phyloP scores from a whole-genome alignment of 371 early-diverging fungal species.

The Mortierella sp. region DNA sequence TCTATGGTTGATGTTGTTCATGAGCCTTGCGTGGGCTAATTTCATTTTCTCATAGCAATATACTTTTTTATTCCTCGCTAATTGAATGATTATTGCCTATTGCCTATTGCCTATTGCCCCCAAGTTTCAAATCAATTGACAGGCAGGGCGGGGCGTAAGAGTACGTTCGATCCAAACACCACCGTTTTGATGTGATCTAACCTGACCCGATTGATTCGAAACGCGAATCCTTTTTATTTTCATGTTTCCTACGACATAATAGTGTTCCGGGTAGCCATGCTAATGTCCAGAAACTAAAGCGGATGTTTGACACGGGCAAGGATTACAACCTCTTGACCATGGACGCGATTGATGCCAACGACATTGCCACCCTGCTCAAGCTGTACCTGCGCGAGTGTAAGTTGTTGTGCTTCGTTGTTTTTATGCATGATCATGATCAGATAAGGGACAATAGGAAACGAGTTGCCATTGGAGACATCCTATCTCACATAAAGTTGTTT shows the following conservation, averaged over 20 bases:
- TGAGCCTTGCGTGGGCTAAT: not conserved
- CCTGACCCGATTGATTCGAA: not conserved
- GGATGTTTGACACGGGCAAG: conserved; percentile 51
- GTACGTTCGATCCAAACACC: not conserved
- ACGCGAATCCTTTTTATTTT: not conserved
- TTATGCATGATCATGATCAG: not conserved
- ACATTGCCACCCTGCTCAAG: conserved; percentile 56
- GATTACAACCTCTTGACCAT: conserved; percentile 45
- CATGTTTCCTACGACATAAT: not conserved
- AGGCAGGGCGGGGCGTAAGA: not conserved
- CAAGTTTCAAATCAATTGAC: not conserved
- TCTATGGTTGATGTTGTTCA: not conserved
- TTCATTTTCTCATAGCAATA: not conserved
- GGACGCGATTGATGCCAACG: conserved; percentile 46
- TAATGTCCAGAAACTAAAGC: conserved; percentile 51
- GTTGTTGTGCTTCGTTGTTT: conserved; percentile 3
- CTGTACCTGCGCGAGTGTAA: conserved; percentile 56
- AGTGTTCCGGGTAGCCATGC: conserved; percentile 55
- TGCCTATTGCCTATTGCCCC: too few species aligned
- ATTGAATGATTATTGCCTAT: not conserved
- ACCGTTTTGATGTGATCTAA: not conserved
- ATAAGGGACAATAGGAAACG: not conserved
- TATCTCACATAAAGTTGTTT: too few species aligned
- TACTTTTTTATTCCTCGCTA: not conserved
- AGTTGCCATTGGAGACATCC: too few species aligned